phyloP scores from a whole-genome alignment of 352 stramenopile genomes.

The Heterotrichella gracilis region DNA sequence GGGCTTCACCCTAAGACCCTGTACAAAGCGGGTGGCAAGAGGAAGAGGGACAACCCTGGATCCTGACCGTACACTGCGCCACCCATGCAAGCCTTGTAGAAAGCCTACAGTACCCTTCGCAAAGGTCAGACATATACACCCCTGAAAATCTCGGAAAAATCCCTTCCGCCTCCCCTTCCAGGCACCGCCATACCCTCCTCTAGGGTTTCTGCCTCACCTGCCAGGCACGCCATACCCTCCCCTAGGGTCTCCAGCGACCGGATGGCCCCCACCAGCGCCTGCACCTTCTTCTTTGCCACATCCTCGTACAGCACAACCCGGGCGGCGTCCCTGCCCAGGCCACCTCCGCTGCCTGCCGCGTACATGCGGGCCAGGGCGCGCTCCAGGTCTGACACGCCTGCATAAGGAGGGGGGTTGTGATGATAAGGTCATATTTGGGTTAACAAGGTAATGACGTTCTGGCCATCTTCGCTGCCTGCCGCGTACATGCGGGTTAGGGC shows the following conservation, averaged over 20 bases:
- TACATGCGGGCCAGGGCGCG: slow-evolving; percentile 70
- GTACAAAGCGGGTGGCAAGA: too few relatives aligned
- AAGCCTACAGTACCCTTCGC: too few relatives aligned
- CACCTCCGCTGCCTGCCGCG: slow-evolving; percentile 41
- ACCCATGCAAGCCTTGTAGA: too few relatives aligned
- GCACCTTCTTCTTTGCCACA: slow-evolving; percentile 63
- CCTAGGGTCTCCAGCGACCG: slow-evolving; percentile 25
- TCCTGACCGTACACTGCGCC: too few relatives aligned
- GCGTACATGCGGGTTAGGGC: not conserved
- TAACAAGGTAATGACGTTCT: not conserved
- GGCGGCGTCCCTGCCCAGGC: slow-evolving; percentile 50
- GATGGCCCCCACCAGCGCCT: slow-evolving; percentile 34
- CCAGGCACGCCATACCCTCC: slow-evolving; percentile 19
- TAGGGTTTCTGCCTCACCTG: too few relatives aligned
- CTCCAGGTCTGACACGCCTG: slow-evolving; percentile 69
- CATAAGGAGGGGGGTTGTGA: too few relatives aligned
- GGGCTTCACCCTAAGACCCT: too few relatives aligned
- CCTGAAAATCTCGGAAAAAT: too few relatives aligned
- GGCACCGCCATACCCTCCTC: too few relatives aligned
- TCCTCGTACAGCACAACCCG: slow-evolving; percentile 90
- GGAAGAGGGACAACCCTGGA: too few relatives aligned
- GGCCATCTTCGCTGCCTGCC: not conserved
- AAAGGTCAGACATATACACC: too few relatives aligned
- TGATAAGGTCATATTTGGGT: slow-evolving; percentile 19
- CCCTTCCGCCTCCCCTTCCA: too few relatives aligned